phyloP scores from a whole-genome alignment of 2,329 filamentous ascomycete genomes.

The Penicillium sumatraense region DNA sequence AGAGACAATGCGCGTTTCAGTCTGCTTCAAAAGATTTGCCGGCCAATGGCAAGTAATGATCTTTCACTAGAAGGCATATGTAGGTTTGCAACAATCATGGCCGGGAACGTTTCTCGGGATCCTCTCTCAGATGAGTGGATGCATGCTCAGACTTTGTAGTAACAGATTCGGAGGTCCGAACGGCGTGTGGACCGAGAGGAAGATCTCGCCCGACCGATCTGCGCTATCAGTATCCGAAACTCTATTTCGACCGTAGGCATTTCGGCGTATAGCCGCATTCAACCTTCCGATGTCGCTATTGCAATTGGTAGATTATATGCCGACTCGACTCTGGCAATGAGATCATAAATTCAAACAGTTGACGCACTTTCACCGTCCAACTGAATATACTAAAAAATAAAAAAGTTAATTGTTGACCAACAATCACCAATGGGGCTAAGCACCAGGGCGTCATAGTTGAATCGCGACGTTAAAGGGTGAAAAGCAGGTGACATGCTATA shows the following conservation, averaged over 20 bases:
- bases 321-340: background rate
- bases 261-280: background rate
- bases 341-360: background rate
- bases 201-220: background rate
- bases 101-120: too few relatives aligned
- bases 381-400: background rate
- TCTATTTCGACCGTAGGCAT: background rate
- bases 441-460: background rate
- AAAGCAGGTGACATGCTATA: background rate
- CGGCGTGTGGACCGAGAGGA: background rate
- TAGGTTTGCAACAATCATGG: background rate
- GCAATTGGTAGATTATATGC: background rate
- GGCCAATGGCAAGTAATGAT: background rate
- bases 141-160: too few relatives aligned
- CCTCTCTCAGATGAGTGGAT: too few relatives aligned
- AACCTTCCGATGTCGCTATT: background rate
- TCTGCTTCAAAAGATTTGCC: background rate
- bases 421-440: background rate
- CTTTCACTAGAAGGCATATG: background rate
- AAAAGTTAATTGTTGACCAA: background rate
- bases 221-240: background rate
- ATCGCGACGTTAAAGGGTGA: background rate
- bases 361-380: background rate
- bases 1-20: background rate
- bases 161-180: too few relatives aligned